A percentile compares a stretch with the other conserved stretches of the same genome.
phyloP scores from a whole-genome alignment of 2,329 filamentous ascomycete species.

The Cordyceps farinosa region DNA sequence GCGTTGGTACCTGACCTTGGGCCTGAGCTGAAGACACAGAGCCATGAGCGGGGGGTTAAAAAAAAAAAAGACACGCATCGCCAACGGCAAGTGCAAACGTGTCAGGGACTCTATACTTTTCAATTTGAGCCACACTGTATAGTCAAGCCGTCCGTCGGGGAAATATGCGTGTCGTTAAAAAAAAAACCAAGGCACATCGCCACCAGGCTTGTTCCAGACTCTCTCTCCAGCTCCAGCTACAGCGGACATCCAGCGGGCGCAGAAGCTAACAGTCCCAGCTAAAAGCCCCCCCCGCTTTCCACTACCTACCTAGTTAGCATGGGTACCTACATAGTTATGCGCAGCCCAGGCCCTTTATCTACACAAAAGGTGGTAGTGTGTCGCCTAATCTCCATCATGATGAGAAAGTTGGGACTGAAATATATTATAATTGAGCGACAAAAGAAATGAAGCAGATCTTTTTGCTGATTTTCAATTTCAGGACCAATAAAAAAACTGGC shows the following conservation, averaged over 20 bases:
- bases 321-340: too few relatives aligned
- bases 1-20: constrained; percentile 11
- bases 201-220: not conserved
- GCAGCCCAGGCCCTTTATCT: too few relatives aligned
- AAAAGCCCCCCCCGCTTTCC: constrained; percentile 12
- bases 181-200: not conserved
- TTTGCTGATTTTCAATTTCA: too few relatives aligned
- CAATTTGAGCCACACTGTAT: not conserved
- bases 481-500: too few relatives aligned
- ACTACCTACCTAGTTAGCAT: not conserved
- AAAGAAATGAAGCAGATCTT: too few relatives aligned
- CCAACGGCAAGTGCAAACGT: not conserved
- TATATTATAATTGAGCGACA: too few relatives aligned
- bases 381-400: too few relatives aligned
- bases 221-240: not conserved
- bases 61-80: not conserved
- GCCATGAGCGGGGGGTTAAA: not conserved
- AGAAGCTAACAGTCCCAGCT: constrained; percentile 6
- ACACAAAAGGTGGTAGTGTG: too few relatives aligned
- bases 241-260: not conserved
- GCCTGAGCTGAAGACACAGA: not conserved
- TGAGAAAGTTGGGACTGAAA: too few relatives aligned
- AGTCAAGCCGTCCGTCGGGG: too few relatives aligned
- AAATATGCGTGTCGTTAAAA: too few relatives aligned
- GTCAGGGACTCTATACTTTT: not conserved